Evolutionary conservation across 2,329 filamentous ascomycete genomes (phyloP).

Genomic region (Fusarium graminum): DNA sequence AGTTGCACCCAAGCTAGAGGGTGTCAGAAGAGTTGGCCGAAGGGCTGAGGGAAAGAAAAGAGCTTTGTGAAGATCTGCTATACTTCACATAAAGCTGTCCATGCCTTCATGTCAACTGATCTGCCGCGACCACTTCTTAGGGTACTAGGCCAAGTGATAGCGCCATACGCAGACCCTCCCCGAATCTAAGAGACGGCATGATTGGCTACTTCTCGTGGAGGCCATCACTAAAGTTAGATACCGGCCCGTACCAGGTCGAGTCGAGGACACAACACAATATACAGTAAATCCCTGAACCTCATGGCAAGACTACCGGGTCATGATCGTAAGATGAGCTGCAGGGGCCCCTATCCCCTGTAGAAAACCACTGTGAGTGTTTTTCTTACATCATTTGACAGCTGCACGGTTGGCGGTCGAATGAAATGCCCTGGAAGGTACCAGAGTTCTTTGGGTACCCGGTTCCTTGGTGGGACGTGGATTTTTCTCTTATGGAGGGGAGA

Average conservation of each 20-base stretch:
- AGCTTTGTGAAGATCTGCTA: no score
- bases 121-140: no score
- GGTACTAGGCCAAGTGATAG: no score
- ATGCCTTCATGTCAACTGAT: no score
- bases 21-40: no score
- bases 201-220: constrained; percentile 7
- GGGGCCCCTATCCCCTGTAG: background rate
- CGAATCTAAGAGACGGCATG: background rate
- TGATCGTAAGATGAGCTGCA: constrained; percentile 4
- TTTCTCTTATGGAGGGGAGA: constrained; percentile 1
- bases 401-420: constrained; percentile 1
- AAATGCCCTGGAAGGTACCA: constrained; percentile 18
- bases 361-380: background rate
- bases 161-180: no score
- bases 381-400: constrained; percentile 13
- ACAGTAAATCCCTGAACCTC: background rate
- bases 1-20: no score
- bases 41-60: no score
- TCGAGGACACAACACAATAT: background rate
- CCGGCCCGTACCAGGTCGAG: background rate
- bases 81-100: no score
- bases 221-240: constrained; percentile 1
- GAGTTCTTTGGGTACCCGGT: constrained; percentile 6
- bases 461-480: constrained; percentile 28
- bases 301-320: background rate